Evolutionary conservation across 768 basidiomycete genomes (phyloP), one percentile per base, ranked within the genome.

Genomic region (Trametes maxima): DNA sequence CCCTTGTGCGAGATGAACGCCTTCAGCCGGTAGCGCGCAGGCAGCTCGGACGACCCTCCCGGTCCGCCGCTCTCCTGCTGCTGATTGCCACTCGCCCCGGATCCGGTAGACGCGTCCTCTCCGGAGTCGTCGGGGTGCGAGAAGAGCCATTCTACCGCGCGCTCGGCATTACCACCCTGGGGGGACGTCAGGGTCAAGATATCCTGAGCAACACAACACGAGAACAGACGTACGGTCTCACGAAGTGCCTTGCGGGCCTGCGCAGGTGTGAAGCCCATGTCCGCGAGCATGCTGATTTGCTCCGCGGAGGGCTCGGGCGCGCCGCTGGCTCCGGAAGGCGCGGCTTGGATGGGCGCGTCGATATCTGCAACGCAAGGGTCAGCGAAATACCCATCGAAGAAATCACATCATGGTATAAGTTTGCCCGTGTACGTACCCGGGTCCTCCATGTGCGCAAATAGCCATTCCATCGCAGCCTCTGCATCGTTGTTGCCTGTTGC

Each of bases 1-100:
- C 96, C 95, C 69, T 97, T 98, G 79, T 99, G 96, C 51, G 95
- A 97, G 69, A 99, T 87, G 78, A 98, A 99, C 10, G 92, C 94
- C 70, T 94, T 91, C 28, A 99, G 82, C 28, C 79, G 77, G 77
- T 93, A 99, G 14, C 76, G 75, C 5, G 88, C 94, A 0, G 95
- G 95, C 0, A 94, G 79, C 2, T 69, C 67, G 2, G 77, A 76
- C 28, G 85, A 81, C 21, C 93, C 92, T 4, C 79, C 78, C 0
- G 74, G 73, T 0, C 77, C 57, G 1, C 67, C 36, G 11, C 64
- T 57, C 0, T 76, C 37, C 1, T 68, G 22, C 6, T 74, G 39
- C 7, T 73, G 49, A 12, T 68, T 60, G 12, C 54, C 54, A 1
- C 73, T 44, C 0, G 73, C 36, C 0, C 73, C 35, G 8, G 74